These are phyloP conservation scores for Corymbia maculata DNA, from an alignment of 345 rosid genomes.

Conservation along the genomic window DNA sequence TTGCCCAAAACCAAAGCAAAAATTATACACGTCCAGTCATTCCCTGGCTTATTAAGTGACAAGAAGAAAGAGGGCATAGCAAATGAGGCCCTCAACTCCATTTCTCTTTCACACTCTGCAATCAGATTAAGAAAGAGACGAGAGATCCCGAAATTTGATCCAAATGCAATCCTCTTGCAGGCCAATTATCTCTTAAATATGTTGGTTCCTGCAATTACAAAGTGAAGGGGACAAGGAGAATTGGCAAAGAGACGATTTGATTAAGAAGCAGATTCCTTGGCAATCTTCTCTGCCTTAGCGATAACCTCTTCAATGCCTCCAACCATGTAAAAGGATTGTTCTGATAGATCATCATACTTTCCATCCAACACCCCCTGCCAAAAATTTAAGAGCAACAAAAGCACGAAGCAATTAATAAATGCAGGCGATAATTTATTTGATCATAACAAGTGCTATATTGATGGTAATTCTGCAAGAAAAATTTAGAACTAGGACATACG, in stretches of 20 bases:
- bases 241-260: background rate
- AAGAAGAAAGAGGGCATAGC: background rate
- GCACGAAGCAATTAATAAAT: background rate
- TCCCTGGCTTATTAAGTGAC: background rate
- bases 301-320: slow-evolving; percentile 83
- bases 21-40: background rate
- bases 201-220: background rate
- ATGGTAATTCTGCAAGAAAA: background rate
- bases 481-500: background rate
- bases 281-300: slow-evolving; percentile 80
- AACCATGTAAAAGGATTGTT: slow-evolving; percentile 83
- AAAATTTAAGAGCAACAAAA: background rate
- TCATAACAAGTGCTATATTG: background rate
- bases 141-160: background rate
- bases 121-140: background rate
- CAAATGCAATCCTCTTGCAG: background rate
- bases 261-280: slow-evolving; percentile 55
- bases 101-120: background rate
- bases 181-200: background rate
- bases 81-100: background rate
- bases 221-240: background rate
- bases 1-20: background rate
- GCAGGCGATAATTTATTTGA: background rate
- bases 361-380: slow-evolving; percentile 82
- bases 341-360: slow-evolving; percentile 70